Percentiles rank a stretch among this genome's conserved stretches.
Evolutionary conservation across 768 basidiomycete genomes (phyloP).

Genomic region (Tremella mesenterica): DNA sequence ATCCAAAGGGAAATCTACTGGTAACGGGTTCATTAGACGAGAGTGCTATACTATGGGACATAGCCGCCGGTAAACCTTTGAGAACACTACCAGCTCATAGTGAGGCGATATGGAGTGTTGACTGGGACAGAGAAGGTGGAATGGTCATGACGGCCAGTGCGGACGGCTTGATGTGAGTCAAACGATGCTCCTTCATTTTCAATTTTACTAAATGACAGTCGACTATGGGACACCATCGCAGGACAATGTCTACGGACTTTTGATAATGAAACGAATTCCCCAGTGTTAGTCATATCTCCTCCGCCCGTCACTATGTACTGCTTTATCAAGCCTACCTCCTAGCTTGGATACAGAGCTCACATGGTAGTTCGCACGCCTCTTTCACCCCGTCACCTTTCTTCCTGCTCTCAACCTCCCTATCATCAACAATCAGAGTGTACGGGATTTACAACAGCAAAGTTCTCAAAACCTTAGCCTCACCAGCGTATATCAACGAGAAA

Average conservation of each 20-base stretch:
- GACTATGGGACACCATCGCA: conserved; percentile 93
- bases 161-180: conserved; percentile 86
- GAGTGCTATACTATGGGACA: conserved; percentile 94
- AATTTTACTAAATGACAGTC: conserved; percentile 50
- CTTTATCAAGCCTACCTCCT: background rate
- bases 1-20: conserved; percentile 77
- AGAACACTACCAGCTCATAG: conserved; percentile 90
- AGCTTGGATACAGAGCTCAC: background rate
- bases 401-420: conserved; percentile 82
- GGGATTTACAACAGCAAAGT: conserved; percentile 83
- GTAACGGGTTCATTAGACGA: conserved; percentile 95
- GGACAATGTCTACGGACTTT: conserved; percentile 96
- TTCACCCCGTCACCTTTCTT: conserved; percentile 91
- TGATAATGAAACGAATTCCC: conserved; percentile 84
- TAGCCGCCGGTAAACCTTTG: conserved; percentile 74
- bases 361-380: conserved; percentile 64
- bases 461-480: conserved; percentile 80
- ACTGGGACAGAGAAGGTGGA: conserved; percentile 89
- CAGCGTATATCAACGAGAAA: conserved; percentile 64
- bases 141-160: conserved; percentile 89
- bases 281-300: conserved; percentile 58
- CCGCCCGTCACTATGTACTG: background rate
- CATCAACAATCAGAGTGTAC: conserved; percentile 90
- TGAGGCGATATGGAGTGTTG: conserved; percentile 89
- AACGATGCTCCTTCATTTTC: background rate